Base-by-base conservation (phyloP, 257 asterid genomes). In the Ocimum tenuiflorum region DNA sequence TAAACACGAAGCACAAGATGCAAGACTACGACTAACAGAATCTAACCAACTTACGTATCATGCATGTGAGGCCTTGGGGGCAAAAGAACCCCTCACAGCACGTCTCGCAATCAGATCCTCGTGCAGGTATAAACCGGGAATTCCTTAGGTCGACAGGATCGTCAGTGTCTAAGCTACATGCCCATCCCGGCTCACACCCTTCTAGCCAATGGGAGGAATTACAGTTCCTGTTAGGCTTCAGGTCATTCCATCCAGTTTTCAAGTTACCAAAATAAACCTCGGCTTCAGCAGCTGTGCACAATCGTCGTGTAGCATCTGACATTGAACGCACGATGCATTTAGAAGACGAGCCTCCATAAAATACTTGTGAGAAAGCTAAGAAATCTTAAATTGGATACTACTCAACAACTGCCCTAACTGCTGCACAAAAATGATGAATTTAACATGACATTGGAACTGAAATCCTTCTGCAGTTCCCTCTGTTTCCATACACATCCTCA, bases 131-230 rank as follows among this genome's bases (percentile, higher is more conserved):
- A 27, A 63, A 79, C 33, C 49, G 76, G 17, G 76, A 60, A 67
- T 75, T 69, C 58, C 62, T 53, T 0, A 82, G 70, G 78, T 80
- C 82, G 19, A 56, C 63, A 2, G 35, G 63, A 17, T 76, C 80
- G 11, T 81, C 82, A 18, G 63, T 70, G 57, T 79, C 86, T 27
- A 77, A 69, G 31, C 73, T 55, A 76, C 97, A 91, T 6, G 94
- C 96, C 97, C 97, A 91, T 23, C 97, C 96, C 0, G 96, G 95
- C 79, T 91, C 96, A 52, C 97, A 91, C 29, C 97, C 96, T 5
- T 80, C 5, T 52, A 69, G 70, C 96, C 96, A 91, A 56, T 81
- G 43, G 33, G 88, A 77, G n/a, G 83, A 69, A 75, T 91, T 88
- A 65, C 97, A 91, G 77, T 91, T 91, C 76, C 70, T 65, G 67